Base-by-base conservation (phyloP, 345 rosid species). In the Adansonia digitata region DNA sequence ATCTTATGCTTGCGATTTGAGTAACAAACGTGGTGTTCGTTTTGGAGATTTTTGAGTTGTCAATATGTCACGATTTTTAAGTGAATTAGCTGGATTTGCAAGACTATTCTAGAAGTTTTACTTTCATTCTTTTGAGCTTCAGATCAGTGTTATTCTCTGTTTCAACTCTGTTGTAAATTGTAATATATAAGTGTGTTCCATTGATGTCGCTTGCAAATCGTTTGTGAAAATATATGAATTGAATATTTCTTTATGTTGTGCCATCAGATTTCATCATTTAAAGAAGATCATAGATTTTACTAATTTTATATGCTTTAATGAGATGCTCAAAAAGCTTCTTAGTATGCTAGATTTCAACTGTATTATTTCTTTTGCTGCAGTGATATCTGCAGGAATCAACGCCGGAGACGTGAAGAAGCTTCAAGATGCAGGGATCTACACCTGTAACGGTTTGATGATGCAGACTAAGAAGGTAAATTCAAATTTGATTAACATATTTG, bases 361-460 rank as follows among this genome's bases (percentile, higher is more conserved):
- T 14, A 52, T 51, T 26, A 7, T 7, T 46, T 69, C 22, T 62
- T 73, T 52, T 78, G 18, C 24, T 80, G 69, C 72, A 94, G 97
- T 94, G 82, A 88, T 82, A 62, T 75, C 91, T 49, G 94, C 88
- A 79, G 98, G 97, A 72, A 89, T 94, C 80, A 94, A 92, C 77
- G 92, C 97, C 45, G 95, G 97, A 80, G 97, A 94, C 74, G 90
- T 92, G 74, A 92, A 92, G 62, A 94, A 91, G 67, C 91, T 94
- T 71, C 97, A 94, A 72, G 98, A 94, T 82, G 98, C 97, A 49
- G 97, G 98, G 80, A 94, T 94, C 71, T 88, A 88, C 74, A 92
- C 98, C 75, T 94, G 98, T 84, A 94, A 94, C 81, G 97, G 98
- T 64, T 89, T 92, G 83, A 91, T 92, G 98, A 94, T 92, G 98